These are phyloP conservation scores for Boletus speciosus DNA, from an alignment of 768 basidiomycete species.

Conservation along the genomic window DNA sequence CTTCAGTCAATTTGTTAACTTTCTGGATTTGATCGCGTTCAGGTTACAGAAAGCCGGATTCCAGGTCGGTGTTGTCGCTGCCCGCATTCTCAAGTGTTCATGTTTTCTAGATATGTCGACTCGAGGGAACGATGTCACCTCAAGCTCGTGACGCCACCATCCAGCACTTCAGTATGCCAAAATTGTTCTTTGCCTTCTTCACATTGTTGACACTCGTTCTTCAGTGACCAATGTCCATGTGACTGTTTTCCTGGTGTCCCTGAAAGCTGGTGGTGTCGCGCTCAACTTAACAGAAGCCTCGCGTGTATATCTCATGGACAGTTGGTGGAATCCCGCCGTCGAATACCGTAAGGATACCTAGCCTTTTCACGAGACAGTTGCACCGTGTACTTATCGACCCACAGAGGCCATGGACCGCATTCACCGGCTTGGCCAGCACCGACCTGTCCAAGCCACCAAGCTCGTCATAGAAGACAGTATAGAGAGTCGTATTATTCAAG, in stretches of 20 bases:
- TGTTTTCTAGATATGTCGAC: slow-evolving; percentile 69
- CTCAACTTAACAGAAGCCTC: slow-evolving; percentile 89
- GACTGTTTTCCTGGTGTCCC: slow-evolving; percentile 94
- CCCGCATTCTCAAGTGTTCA: background rate
- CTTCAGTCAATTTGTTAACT: slow-evolving; percentile 94
- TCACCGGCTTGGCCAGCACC: slow-evolving; percentile 90
- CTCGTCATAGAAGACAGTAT: slow-evolving; percentile 95
- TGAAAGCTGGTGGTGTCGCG: slow-evolving; percentile 95
- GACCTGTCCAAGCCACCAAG: slow-evolving; percentile 92
- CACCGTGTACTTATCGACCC: background rate
- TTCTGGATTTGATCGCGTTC: slow-evolving; percentile 90
- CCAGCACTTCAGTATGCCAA: slow-evolving; percentile 78
- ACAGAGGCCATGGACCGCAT: slow-evolving; percentile 97
- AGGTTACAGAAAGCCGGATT: slow-evolving; percentile 91
- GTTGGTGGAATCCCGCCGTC: slow-evolving; percentile 98
- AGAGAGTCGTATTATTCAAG: slow-evolving; percentile 90
- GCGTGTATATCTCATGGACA: slow-evolving; percentile 94
- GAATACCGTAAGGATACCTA: slow-evolving; percentile 64
- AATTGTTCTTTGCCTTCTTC: background rate
- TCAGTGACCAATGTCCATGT: slow-evolving; percentile 89
- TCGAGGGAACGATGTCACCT: slow-evolving; percentile 97
- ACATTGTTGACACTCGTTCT: background rate
- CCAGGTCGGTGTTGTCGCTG: slow-evolving; percentile 47
- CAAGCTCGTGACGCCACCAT: slow-evolving; percentile 93
- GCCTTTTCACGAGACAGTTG: background rate